Conservation (phyloP, 148 eudicot genomes). For the Chenopodium berlandieri region DNA sequence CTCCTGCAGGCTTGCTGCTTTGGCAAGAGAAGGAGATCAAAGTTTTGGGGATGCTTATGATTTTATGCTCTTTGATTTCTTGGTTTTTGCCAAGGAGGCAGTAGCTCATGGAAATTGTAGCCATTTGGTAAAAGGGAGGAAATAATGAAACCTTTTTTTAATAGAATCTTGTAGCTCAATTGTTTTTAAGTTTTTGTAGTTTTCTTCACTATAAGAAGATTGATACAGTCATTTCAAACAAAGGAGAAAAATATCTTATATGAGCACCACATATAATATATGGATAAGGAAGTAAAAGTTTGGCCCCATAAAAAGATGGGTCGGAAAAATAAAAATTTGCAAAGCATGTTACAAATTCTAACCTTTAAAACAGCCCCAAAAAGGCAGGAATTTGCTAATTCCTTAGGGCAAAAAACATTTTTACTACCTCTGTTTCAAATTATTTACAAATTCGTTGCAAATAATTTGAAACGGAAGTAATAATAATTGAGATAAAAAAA, state of each 20-base stretch:
- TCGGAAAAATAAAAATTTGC: background rate
- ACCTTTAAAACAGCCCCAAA: background rate
- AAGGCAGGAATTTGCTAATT: background rate
- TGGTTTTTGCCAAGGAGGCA: constrained; percentile 11
- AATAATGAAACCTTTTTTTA: background rate
- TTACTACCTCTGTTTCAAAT: too few species aligned
- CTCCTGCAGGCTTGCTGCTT: constrained; percentile 26
- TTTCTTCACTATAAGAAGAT: background rate
- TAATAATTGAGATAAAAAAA: too few species aligned
- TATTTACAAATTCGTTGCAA: too few species aligned
- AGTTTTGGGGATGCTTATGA: constrained; percentile 18
- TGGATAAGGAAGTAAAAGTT: constrained; percentile 1
- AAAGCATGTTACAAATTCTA: background rate
- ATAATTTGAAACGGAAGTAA: too few species aligned
- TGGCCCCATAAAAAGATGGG: constrained; percentile 4
- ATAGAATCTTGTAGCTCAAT: too few species aligned
- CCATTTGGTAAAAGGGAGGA: constrained; percentile 1
- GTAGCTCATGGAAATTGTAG: constrained; percentile 10
- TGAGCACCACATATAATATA: background rate
- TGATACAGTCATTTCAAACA: background rate
- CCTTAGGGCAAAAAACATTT: background rate
- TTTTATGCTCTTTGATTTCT: constrained; percentile 6
- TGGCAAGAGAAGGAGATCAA: constrained; percentile 31
- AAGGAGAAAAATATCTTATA: constrained; percentile 9
- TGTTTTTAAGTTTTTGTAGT: background rate